Evolutionary conservation across 106 monocot species (phyloP).

Genomic region (Iris macrosiphon): DNA sequence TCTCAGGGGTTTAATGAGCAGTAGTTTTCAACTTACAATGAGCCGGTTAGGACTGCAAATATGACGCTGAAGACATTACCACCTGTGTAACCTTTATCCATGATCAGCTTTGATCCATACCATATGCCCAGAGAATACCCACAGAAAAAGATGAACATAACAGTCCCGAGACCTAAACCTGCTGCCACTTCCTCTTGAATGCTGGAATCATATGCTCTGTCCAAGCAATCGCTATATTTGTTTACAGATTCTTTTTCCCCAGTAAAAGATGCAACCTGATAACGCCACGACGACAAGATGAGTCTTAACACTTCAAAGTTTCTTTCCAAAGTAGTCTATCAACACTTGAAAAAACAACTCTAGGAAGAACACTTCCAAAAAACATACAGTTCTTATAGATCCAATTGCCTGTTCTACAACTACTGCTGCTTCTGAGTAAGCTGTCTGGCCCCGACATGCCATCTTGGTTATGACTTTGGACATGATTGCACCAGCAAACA

Average conservation of each 20-base stretch:
- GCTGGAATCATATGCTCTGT: slow-evolving; percentile 34
- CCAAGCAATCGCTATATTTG: slow-evolving; percentile 34
- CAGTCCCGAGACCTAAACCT: slow-evolving; percentile 48
- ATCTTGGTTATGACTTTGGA: slow-evolving; percentile 11
- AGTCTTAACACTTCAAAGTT: too few species aligned
- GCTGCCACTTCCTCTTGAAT: slow-evolving; percentile 47
- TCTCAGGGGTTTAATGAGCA: too few species aligned
- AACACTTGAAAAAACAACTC: background rate
- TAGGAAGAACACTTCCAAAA: background rate
- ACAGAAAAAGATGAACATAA: slow-evolving; percentile 37
- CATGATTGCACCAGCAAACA: slow-evolving; percentile 7
- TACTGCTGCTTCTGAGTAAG: slow-evolving; percentile 18
- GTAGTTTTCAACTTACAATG: slow-evolving; percentile 41
- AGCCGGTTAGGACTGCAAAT: slow-evolving; percentile 56
- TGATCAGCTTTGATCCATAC: slow-evolving; percentile 65
- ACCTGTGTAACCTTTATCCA: slow-evolving; percentile 40
- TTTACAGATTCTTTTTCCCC: slow-evolving; percentile 45
- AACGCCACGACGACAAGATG: slow-evolving; percentile 4
- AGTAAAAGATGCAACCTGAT: slow-evolving; percentile 67
- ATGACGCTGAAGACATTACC: slow-evolving; percentile 54
- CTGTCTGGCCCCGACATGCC: slow-evolving; percentile 17
- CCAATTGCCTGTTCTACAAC: slow-evolving; percentile 32
- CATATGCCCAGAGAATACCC: slow-evolving; percentile 54
- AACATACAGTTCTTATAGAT: slow-evolving; percentile 37
- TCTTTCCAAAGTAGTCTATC: too few species aligned